Conservation (phyloP, 192 early-diverging fungal species). For the Globomyces pollinis-pini region DNA sequence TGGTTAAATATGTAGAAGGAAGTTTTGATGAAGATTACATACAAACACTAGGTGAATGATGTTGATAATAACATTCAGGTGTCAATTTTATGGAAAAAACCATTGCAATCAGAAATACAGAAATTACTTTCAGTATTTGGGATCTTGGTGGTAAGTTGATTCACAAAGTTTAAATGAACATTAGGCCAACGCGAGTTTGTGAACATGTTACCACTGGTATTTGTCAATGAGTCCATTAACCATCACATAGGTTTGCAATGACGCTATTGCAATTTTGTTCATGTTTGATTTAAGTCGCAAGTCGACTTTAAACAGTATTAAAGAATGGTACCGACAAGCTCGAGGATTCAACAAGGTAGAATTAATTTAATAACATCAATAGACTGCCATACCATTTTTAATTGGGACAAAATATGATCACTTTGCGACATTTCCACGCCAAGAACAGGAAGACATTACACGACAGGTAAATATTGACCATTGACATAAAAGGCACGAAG, state of each 20-base stretch:
- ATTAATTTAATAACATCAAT: background rate
- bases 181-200: slow-evolving; percentile 91
- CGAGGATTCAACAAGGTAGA: slow-evolving; percentile 86
- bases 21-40: slow-evolving; percentile 92
- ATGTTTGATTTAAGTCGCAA: slow-evolving; percentile 93
- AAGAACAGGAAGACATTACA: slow-evolving; percentile 90
- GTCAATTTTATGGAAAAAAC: slow-evolving; percentile 98
- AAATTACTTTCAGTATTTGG: slow-evolving; percentile 97
- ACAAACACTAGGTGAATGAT: slow-evolving; percentile 74
- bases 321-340: slow-evolving; percentile 95
- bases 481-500: slow-evolving; percentile 70
- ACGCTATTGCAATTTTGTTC: slow-evolving; percentile 90
- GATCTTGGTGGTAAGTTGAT: slow-evolving; percentile 74
- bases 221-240: no score
- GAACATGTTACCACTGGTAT: slow-evolving; percentile 86
- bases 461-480: slow-evolving; percentile 53
- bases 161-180: slow-evolving; percentile 3
- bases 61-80: slow-evolving; percentile 50
- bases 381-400: slow-evolving; percentile 89
- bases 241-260: no score
- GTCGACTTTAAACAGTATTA: slow-evolving; percentile 84
- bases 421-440: slow-evolving; percentile 73
- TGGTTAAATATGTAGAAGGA: slow-evolving; percentile 97
- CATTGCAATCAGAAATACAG: slow-evolving; percentile 77
- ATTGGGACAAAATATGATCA: slow-evolving; percentile 96